Conservation (phyloP, 495 filamentous ascomycete genomes). For the Penicillium mononematosum region DNA sequence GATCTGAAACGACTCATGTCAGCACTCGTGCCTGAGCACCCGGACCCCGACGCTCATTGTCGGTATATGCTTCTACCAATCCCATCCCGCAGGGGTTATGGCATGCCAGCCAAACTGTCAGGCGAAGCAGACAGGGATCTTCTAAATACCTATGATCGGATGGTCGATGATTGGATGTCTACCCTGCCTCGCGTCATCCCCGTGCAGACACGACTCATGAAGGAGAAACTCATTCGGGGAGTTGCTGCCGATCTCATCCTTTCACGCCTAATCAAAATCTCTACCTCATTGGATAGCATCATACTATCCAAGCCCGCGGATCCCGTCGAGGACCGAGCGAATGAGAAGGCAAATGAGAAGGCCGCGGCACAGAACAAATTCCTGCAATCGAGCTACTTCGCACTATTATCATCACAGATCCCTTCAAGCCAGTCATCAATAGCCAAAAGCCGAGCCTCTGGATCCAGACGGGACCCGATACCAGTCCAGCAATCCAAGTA, state of each 20-base stretch:
- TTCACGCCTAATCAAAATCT: slow-evolving; percentile 29
- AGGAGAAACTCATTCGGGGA: slow-evolving; percentile 42
- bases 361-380: slow-evolving; percentile 5
- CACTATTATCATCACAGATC: slow-evolving; percentile 18
- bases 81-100: slow-evolving; percentile 11
- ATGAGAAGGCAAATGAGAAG: neutral
- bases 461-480: neutral
- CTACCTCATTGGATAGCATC: slow-evolving; percentile 4
- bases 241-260: slow-evolving; percentile 43
- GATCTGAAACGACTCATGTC: slow-evolving; percentile 29
- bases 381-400: slow-evolving; percentile 1
- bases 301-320: neutral
- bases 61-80: slow-evolving; percentile 25
- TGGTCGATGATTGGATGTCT: slow-evolving; percentile 44
- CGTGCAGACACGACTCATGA: slow-evolving; percentile 36
- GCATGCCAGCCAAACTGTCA: slow-evolving; percentile 3
- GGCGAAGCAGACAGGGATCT: slow-evolving; percentile 22
- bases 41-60: slow-evolving; percentile 2
- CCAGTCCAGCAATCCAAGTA: slow-evolving; percentile 7
- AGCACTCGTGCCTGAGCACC: slow-evolving; percentile 9
- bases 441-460: neutral
- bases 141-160: slow-evolving; percentile 36
- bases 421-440: slow-evolving; percentile 15
- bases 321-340: neutral
- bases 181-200: slow-evolving; percentile 36